Evolutionary conservation across 1,139 yeast species (phyloP), one percentile per base, ranked within the genome.

Genomic region (Candida sp.): DNA sequence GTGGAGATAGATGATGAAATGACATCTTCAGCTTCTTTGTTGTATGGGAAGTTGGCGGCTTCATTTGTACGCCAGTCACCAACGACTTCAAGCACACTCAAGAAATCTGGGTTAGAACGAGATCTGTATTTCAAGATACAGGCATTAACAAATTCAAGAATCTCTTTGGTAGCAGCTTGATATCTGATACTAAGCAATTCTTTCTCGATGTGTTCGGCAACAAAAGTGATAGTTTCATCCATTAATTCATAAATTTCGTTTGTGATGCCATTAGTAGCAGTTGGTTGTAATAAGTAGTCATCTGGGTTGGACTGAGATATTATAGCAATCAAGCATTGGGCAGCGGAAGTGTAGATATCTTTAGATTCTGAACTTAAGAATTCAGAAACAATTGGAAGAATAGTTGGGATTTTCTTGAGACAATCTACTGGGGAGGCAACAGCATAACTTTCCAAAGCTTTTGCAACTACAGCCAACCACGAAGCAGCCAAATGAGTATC

Each of bases 381-480:
- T 36, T 67, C 70, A 4, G 81, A 64, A 35, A 90, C 78, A 5
- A 77, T 66, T 21, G 77, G 75, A 49, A 89, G 74, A 22, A 87
- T 68, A 19, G 66, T 66, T 2, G 86, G 84, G 19, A 87, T 62
- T 51, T 77, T 80, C 21, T 64, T 56, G 38, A 90, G 59, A 46
- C 89, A 83, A 33, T 70, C 66, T 27, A 71, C 58, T 2, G 90
- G 81, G 49, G 84, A 80, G 48, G 85, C 70, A 15, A 64, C 61
- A 12, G 91, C 71, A 58, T 82, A 88, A 5, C 91, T 77, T 42
- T 82, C 81, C 49, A 87, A 73, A 39, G 95, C 96, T 57, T 89
- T 90, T 5, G 97, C 95, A 35, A 93, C 79, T 22, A 90, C 96
- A 1, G 97, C 96, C 41, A 90, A 77, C 99, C 99, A 93, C 6